Evolutionary conservation across 495 filamentous ascomycete genomes (phyloP).

Genomic region (Neurospora cerealis): DNA sequence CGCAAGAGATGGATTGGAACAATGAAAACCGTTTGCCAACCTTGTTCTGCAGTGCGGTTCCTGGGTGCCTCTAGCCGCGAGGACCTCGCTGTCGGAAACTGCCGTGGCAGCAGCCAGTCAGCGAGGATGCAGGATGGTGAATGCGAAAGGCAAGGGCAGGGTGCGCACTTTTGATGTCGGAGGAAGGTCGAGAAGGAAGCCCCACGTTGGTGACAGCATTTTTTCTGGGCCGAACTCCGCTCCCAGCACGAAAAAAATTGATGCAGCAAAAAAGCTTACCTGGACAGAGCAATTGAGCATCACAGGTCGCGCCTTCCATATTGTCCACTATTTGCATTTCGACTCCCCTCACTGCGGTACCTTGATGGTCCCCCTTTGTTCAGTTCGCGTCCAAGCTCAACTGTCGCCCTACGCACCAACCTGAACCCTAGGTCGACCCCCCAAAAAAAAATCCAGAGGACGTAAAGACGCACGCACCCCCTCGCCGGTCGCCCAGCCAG

Average conservation of each 20-base stretch:
- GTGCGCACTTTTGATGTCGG: neutral
- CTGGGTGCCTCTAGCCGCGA: neutral
- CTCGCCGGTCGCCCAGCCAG: neutral
- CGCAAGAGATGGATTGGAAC: neutral
- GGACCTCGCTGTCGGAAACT: neutral
- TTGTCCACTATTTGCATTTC: neutral
- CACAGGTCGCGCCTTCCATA: neutral
- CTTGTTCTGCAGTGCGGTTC: neutral
- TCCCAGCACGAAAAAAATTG: neutral
- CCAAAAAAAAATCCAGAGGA: neutral
- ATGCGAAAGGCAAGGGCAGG: neutral
- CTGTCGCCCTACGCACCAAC: neutral
- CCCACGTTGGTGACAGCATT: neutral
- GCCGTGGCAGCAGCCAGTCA: neutral
- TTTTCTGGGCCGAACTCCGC: neutral
- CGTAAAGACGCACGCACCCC: neutral
- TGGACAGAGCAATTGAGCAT: neutral
- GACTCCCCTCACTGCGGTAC: neutral
- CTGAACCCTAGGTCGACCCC: neutral
- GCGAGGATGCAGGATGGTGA: neutral
- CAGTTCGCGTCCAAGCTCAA: neutral
- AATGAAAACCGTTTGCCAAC: neutral
- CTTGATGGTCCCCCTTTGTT: neutral
- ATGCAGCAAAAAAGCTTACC: neutral
- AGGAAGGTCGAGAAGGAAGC: neutral